phyloP scores from a whole-genome alignment of 805 yeast genomes.

The Wickerhamomyces ciferrii region DNA sequence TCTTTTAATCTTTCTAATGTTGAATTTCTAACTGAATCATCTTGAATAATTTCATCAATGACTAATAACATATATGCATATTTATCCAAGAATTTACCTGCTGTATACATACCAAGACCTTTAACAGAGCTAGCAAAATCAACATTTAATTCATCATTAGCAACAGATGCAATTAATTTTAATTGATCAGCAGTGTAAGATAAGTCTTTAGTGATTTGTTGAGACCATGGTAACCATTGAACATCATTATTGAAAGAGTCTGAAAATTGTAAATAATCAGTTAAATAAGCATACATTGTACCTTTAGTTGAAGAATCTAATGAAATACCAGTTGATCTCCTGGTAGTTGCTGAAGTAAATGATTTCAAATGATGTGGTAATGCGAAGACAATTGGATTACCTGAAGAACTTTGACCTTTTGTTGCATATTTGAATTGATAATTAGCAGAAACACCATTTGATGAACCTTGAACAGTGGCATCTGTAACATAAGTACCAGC shows the following conservation, averaged over 20 bases:
- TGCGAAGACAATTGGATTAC: constrained; percentile 42
- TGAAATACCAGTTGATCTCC: constrained; percentile 33
- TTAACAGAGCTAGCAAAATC: constrained; percentile 38
- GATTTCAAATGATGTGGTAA: constrained; percentile 48
- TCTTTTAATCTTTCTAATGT: constrained; percentile 32
- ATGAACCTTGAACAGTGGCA: constrained; percentile 41
- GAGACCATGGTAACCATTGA: constrained; percentile 40
- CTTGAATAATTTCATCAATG: constrained; percentile 41
- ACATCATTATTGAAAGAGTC: constrained; percentile 35
- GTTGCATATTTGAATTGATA: constrained; percentile 46
- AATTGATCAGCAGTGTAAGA: constrained; percentile 40
- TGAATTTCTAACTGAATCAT: constrained; percentile 30
- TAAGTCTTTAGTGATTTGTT: constrained; percentile 24
- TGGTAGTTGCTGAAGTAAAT: constrained; percentile 23
- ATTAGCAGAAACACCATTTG: constrained; percentile 38
- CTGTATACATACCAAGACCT: constrained; percentile 38
- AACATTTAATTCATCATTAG: constrained; percentile 40
- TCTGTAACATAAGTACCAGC: constrained; percentile 64
- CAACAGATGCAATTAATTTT: constrained; percentile 36
- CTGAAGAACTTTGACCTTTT: constrained; percentile 42
- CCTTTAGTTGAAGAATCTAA: constrained; percentile 48
- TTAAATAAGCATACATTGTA: constrained; percentile 38
- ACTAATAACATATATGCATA: constrained; percentile 52
- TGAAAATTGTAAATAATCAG: constrained; percentile 30
- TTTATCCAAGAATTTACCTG: constrained; percentile 52